phyloP scores from a whole-genome alignment of 306 rosid genomes.

The Lithocarpus polystachyus region DNA sequence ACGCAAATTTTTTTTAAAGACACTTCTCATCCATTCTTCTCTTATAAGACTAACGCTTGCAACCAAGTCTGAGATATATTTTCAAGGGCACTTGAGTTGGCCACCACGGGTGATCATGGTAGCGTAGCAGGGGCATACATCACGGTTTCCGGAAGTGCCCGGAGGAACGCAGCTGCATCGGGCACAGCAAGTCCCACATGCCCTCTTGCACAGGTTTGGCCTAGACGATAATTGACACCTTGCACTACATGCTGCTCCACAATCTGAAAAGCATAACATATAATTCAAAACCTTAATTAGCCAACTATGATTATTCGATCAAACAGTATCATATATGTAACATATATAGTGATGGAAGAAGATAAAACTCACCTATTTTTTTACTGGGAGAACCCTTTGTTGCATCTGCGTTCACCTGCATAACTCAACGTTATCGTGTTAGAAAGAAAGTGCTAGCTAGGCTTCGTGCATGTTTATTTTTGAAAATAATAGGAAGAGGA shows the following conservation, averaged over 20 bases:
- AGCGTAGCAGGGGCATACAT: constrained; percentile 54
- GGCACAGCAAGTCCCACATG: constrained; percentile 50
- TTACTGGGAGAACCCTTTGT: not conserved
- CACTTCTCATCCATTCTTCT: too few species aligned
- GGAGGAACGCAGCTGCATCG: constrained; percentile 53
- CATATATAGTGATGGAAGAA: not conserved
- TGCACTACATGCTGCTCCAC: constrained; percentile 32
- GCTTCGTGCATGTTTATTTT: not conserved
- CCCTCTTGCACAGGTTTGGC: constrained; percentile 38
- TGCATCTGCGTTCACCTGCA: not conserved
- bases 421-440: not conserved
- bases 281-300: not conserved
- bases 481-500: not conserved
- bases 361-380: not conserved
- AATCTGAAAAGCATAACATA: constrained; percentile 17
- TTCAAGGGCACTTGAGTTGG: constrained; percentile 51
- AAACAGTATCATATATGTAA: not conserved
- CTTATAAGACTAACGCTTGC: too few species aligned
- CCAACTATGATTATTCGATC: not conserved
- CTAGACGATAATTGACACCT: constrained; percentile 41
- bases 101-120: constrained; percentile 44
- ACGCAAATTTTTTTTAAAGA: too few species aligned
- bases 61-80: not conserved
- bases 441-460: not conserved
- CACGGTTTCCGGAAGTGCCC: constrained; percentile 36